A percentile compares a stretch with the other conserved stretches of the same genome.
Conservation (phyloP, 208 protist genomes). For the Leishmania braziliensis region DNA sequence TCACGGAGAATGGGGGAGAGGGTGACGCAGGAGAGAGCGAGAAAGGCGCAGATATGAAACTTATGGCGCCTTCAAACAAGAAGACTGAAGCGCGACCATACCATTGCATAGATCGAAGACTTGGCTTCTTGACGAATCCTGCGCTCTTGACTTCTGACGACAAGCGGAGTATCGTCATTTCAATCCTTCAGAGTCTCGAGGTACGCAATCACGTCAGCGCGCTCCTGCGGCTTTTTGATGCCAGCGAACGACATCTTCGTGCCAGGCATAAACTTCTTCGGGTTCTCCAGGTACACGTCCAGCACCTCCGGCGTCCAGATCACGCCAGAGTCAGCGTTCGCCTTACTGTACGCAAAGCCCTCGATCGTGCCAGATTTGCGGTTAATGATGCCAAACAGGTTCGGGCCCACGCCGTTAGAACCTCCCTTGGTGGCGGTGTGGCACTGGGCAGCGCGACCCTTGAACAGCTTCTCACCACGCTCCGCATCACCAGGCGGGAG, state of each 20-base stretch:
- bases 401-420: slow-evolving; percentile 92
- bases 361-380: slow-evolving; percentile 91
- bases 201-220: slow-evolving; percentile 95
- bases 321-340: slow-evolving; percentile 93
- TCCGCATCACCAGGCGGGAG: slow-evolving; percentile 79
- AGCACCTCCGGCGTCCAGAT: slow-evolving; percentile 94
- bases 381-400: slow-evolving; percentile 91
- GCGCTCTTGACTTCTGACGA: neutral
- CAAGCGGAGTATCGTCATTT: neutral
- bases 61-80: neutral
- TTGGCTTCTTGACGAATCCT: neutral
- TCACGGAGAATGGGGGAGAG: neutral
- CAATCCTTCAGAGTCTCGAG: slow-evolving; percentile 66
- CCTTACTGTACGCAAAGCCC: slow-evolving; percentile 94
- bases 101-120: neutral
- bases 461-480: slow-evolving; percentile 93
- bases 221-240: slow-evolving; percentile 93
- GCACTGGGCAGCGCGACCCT: slow-evolving; percentile 94
- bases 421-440: slow-evolving; percentile 90
- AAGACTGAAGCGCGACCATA: neutral
- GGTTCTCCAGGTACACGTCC: slow-evolving; percentile 96
- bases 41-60: neutral
- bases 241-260: slow-evolving; percentile 98
- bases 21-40: neutral
- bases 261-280: slow-evolving; percentile 98